Percentiles rank a stretch among this genome's conserved stretches.
Evolutionary conservation across 1,139 yeast genomes (phyloP).

Genomic region (Blastobotrys elegans): DNA sequence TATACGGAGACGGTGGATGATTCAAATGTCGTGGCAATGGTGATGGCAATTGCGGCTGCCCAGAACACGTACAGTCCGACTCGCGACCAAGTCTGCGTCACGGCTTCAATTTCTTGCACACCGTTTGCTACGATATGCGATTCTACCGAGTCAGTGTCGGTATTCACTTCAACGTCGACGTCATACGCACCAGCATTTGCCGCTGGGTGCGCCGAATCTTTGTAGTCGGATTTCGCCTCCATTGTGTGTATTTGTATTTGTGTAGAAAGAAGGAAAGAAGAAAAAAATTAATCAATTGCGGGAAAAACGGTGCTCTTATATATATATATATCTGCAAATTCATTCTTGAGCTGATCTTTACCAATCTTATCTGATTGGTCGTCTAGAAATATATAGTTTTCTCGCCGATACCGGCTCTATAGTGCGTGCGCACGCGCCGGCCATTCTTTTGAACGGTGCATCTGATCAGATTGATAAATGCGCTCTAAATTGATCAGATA

Average conservation of each 20-base stretch:
- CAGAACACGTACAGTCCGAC: conserved; percentile 23
- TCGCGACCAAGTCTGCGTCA: conserved; percentile 21
- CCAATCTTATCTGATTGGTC: neutral
- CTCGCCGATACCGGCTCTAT: too few species aligned
- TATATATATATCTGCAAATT: too few species aligned
- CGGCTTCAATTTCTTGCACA: conserved; percentile 9
- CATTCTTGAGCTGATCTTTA: neutral
- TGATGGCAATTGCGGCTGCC: conserved; percentile 34
- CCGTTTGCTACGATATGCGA: conserved; percentile 5
- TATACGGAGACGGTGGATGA: conserved; percentile 37
- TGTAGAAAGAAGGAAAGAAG: neutral
- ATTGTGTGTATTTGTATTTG: neutral
- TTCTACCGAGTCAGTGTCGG: neutral
- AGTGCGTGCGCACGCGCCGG: neutral
- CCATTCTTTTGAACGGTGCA: neutral
- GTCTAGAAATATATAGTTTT: too few species aligned
- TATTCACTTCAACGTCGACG: neutral
- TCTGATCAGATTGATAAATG: neutral
- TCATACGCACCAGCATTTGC: too few species aligned
- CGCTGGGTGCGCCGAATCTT: too few species aligned
- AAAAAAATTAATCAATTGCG: too few species aligned
- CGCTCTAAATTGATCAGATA: neutral
- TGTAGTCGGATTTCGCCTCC: neutral
- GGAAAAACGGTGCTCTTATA: too few species aligned
- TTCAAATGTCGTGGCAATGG: conserved; percentile 39